A percentile compares a stretch with the other conserved stretches of the same genome.
Conservation (phyloP, 1,284 basidiomycete species). For the Ganoderma lingzhi region DNA sequence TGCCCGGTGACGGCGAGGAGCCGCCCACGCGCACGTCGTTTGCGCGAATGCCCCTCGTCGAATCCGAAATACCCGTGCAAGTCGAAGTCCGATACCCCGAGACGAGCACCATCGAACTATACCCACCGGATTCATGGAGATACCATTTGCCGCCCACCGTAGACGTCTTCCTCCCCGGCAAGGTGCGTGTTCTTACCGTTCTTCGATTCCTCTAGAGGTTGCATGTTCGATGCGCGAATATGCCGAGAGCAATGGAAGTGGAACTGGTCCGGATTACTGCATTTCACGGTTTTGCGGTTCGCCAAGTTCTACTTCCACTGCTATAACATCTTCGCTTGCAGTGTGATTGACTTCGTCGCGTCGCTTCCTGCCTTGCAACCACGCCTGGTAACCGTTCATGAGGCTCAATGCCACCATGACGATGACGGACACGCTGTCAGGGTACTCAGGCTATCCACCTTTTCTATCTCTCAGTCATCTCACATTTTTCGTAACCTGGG, state of each 20-base stretch:
- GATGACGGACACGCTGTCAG: neutral
- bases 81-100: slow-evolving; percentile 53
- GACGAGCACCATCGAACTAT: slow-evolving; percentile 57
- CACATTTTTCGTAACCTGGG: neutral
- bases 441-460: neutral
- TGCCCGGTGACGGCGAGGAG: slow-evolving; percentile 52
- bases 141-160: slow-evolving; percentile 65
- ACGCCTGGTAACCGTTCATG: neutral
- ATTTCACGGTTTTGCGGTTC: no score
- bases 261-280: neutral
- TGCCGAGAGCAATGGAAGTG: neutral
- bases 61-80: slow-evolving; percentile 50
- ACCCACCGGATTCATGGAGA: slow-evolving; percentile 69
- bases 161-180: slow-evolving; percentile 84
- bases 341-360: neutral
- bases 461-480: neutral
- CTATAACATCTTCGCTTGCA: neutral
- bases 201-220: neutral
- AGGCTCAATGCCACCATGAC: neutral
- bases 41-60: slow-evolving; percentile 66
- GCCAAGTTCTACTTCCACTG: neutral
- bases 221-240: neutral
- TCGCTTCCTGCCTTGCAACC: slow-evolving; percentile 1
- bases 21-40: slow-evolving; percentile 58
- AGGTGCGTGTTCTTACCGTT: slow-evolving; percentile 55